These are phyloP conservation scores for Rhodotorula sp. DNA, from an alignment of 1,284 basidiomycete genomes.

Conservation along the genomic window DNA sequence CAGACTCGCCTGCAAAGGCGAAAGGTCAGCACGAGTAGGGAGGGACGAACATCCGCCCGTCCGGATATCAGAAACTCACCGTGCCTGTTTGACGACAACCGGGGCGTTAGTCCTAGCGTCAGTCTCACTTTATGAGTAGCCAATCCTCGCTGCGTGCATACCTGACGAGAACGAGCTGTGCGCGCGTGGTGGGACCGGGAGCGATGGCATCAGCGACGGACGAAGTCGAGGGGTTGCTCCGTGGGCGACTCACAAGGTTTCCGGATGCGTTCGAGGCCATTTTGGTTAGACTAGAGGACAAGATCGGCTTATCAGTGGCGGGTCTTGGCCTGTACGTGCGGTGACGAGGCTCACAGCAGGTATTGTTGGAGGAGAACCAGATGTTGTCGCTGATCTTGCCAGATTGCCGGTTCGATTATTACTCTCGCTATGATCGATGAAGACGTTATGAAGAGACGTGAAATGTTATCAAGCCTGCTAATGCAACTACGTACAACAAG, in stretches of 20 bases:
- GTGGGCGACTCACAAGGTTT: neutral
- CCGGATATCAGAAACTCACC: neutral
- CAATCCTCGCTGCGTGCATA: neutral
- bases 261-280: constrained; percentile 2
- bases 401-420: no score
- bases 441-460: no score
- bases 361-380: no score
- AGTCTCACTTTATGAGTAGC: no score
- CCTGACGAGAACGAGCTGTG: constrained; percentile 40
- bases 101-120: no score
- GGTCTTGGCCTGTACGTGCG: neutral
- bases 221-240: neutral
- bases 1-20: constrained; percentile 18
- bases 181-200: neutral
- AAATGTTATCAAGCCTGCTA: no score
- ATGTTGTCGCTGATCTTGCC: no score
- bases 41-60: neutral
- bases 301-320: neutral
- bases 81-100: neutral
- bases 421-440: no score
- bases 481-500: no score
- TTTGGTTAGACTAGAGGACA: neutral
- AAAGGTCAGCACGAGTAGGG: neutral
- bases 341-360: no score
- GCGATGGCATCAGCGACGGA: neutral